Conservation (phyloP, 2,329 filamentous ascomycete species). For the Cordyceps pruinosa region DNA sequence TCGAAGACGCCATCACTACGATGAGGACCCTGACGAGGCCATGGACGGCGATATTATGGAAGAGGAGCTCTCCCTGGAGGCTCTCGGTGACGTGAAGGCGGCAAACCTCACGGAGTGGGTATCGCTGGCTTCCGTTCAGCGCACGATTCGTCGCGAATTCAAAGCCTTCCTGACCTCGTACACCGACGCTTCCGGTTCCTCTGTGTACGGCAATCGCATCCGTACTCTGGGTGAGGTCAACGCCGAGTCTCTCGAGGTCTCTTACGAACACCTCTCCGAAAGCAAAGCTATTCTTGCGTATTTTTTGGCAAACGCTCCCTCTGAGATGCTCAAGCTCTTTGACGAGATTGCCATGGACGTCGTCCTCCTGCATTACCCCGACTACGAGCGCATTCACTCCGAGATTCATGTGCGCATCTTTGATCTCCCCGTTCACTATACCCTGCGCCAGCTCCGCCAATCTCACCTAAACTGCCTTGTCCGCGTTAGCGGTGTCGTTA, state of each 20-base stretch:
- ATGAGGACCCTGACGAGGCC: constrained; percentile 88
- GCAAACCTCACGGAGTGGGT: constrained; percentile 94
- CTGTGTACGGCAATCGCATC: constrained; percentile 91
- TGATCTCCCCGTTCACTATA: constrained; percentile 90
- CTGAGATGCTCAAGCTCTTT: constrained; percentile 93
- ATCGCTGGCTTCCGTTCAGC: constrained; percentile 78
- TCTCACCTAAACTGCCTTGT: constrained; percentile 94
- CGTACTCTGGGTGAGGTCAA: constrained; percentile 95
- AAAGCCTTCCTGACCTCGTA: constrained; percentile 96
- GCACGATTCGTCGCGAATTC: constrained; percentile 93
- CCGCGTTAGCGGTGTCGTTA: constrained; percentile 90
- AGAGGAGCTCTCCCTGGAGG: constrained; percentile 87
- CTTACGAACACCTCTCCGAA: constrained; percentile 83
- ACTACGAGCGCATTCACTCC: constrained; percentile 94
- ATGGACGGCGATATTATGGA: constrained; percentile 94
- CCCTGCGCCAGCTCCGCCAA: constrained; percentile 88
- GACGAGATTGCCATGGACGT: constrained; percentile 96
- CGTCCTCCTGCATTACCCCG: constrained; percentile 89
- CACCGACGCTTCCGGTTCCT: constrained; percentile 79
- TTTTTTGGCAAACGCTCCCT: constrained; percentile 89
- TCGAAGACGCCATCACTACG: constrained; percentile 80
- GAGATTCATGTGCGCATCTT: constrained; percentile 97
- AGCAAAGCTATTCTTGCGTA: constrained; percentile 92
- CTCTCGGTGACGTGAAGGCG: constrained; percentile 86
- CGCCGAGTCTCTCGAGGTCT: constrained; percentile 91